Conservation (phyloP, 768 basidiomycete species). For the Mycena leptocephala region DNA sequence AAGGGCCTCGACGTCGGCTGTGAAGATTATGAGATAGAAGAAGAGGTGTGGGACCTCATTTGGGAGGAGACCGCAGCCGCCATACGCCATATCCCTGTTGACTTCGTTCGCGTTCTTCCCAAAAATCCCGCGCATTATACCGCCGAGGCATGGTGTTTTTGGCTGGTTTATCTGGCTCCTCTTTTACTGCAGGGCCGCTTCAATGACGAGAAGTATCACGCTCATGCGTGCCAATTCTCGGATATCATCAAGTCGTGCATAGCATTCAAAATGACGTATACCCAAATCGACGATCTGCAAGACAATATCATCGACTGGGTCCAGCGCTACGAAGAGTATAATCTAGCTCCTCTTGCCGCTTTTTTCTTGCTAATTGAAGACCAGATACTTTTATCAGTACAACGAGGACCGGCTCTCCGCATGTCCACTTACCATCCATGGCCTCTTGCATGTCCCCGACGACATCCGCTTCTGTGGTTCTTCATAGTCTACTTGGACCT, state of each 20-base stretch:
- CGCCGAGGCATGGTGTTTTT: no score
- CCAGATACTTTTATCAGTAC: neutral
- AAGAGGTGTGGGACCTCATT: no score
- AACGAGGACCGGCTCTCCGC: no score
- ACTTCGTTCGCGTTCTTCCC: neutral
- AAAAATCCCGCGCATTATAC: neutral
- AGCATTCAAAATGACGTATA: slow-evolving; percentile 38
- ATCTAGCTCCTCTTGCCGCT: neutral
- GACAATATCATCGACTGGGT: neutral
- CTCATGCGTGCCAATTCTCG: slow-evolving; percentile 38
- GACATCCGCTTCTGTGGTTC: no score
- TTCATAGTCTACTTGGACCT: no score
- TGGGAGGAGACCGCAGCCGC: neutral
- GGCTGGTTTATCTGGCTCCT: neutral
- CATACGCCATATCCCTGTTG: neutral
- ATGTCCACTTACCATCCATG: no score
- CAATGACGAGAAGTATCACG: slow-evolving; percentile 54
- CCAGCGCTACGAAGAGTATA: slow-evolving; percentile 1
- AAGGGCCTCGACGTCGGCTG: no score
- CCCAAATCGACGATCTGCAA: neutral
- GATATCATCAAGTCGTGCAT: slow-evolving; percentile 53
- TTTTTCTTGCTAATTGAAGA: neutral
- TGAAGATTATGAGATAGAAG: no score
- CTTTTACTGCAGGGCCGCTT: no score
- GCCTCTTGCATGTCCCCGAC: no score